These are phyloP conservation scores for Phytophthora fragariae DNA, from an alignment of 352 stramenopile species.

Conservation along the genomic window DNA sequence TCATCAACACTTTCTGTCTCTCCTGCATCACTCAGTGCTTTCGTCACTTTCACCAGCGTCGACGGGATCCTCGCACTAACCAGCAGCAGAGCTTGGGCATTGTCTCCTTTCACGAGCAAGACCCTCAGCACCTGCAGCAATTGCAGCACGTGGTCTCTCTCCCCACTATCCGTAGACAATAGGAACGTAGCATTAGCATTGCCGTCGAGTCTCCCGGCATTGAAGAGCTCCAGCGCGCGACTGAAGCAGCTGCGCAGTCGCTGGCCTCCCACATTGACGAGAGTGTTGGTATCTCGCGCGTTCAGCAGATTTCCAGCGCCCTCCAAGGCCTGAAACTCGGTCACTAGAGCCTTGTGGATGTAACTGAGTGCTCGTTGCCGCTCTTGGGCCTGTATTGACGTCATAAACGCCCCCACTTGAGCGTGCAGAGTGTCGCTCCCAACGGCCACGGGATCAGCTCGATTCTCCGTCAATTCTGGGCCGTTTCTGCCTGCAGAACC, in stretches of 20 bases:
- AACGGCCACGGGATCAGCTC: background rate
- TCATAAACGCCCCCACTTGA: constrained; percentile 30
- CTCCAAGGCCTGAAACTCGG: background rate
- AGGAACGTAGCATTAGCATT: constrained; percentile 19
- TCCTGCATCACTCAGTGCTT: constrained; percentile 38
- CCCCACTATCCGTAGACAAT: constrained; percentile 11
- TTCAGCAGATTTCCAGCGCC: constrained; percentile 8
- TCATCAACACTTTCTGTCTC: constrained; percentile 1
- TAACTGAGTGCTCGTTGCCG: constrained; percentile 10
- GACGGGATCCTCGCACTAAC: constrained; percentile 62
- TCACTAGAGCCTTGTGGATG: constrained; percentile 10
- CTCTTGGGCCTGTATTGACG: constrained; percentile 2
- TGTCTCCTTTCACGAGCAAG: constrained; percentile 30
- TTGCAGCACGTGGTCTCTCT: constrained; percentile 18
- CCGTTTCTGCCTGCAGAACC: constrained; percentile 2
- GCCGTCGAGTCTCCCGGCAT: constrained; percentile 36
- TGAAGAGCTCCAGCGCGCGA: constrained; percentile 48
- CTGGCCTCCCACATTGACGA: constrained; percentile 46
- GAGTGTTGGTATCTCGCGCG: constrained; percentile 22
- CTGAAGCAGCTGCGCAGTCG: constrained; percentile 44
- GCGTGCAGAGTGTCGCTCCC: constrained; percentile 1
- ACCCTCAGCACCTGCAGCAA: constrained; percentile 40
- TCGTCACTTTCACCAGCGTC: constrained; percentile 61
- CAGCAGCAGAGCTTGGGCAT: constrained; percentile 41
- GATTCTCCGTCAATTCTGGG: constrained; percentile 14